A percentile compares a stretch with the other conserved stretches of the same genome.
These are phyloP conservation scores for Orbilia oligospora DNA, from an alignment of 2,329 filamentous ascomycete genomes.

Conservation along the genomic window DNA sequence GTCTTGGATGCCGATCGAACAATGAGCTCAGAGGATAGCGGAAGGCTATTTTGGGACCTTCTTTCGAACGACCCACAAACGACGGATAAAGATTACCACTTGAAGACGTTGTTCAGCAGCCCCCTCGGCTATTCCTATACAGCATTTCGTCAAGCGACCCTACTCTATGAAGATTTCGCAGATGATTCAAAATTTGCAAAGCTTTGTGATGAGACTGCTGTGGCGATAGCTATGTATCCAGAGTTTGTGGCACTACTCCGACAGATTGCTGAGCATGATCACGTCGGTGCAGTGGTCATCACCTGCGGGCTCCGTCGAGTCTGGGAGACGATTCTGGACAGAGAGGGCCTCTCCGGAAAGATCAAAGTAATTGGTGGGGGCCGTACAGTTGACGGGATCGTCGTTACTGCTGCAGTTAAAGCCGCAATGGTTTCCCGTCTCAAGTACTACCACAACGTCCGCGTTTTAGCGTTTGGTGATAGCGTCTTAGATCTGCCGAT, in stretches of 20 bases:
- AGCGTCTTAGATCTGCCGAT: slow-evolving; percentile 74
- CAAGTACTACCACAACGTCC: slow-evolving; percentile 64
- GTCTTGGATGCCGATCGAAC: slow-evolving; percentile 75
- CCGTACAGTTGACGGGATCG: slow-evolving; percentile 69
- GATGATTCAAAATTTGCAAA: slow-evolving; percentile 68
- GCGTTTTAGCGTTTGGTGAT: slow-evolving; percentile 73
- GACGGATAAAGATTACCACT: slow-evolving; percentile 61
- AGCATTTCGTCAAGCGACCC: slow-evolving; percentile 72
- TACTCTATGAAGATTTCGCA: slow-evolving; percentile 67
- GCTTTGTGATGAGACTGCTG: slow-evolving; percentile 69
- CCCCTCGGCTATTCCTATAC: slow-evolving; percentile 71
- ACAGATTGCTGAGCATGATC: slow-evolving; percentile 61
- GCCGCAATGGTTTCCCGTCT: slow-evolving; percentile 69
- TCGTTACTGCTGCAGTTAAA: slow-evolving; percentile 72
- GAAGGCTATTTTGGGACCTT: slow-evolving; percentile 70
- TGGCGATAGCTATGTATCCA: slow-evolving; percentile 64
- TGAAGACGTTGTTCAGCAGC: slow-evolving; percentile 70
- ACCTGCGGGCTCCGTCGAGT: slow-evolving; percentile 72
- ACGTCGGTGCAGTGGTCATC: slow-evolving; percentile 71
- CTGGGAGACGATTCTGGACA: slow-evolving; percentile 73
- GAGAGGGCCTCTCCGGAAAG: slow-evolving; percentile 66
- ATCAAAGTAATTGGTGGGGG: slow-evolving; percentile 73
- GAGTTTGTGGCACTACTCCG: slow-evolving; percentile 70
- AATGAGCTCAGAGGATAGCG: slow-evolving; percentile 71
- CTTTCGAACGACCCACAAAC: slow-evolving; percentile 26